Evolutionary conservation across 164 flowering plant genomes (phyloP).

Genomic region (Pachysandra terminalis): DNA sequence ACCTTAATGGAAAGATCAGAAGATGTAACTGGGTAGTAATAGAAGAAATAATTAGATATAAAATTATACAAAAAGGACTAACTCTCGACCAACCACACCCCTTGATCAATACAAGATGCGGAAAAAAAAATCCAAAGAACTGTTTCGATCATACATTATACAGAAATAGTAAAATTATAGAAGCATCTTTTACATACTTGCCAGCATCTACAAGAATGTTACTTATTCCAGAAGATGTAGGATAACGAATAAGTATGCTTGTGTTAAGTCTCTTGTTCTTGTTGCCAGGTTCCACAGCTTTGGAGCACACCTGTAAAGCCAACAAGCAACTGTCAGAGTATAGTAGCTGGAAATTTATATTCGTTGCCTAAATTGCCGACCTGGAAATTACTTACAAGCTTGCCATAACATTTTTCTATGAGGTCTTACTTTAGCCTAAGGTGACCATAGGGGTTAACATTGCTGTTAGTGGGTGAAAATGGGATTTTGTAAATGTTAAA

Average conservation of each 20-base stretch:
- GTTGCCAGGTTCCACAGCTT: constrained; percentile 73
- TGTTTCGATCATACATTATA: background rate
- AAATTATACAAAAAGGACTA: background rate
- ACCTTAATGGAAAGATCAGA: too few relatives aligned
- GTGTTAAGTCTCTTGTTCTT: constrained; percentile 90
- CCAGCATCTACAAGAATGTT: constrained; percentile 92
- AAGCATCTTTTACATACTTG: constrained; percentile 61
- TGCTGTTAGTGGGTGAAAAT: too few relatives aligned
- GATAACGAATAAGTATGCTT: constrained; percentile 70
- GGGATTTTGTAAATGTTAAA: too few relatives aligned
- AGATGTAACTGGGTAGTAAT: too few relatives aligned
- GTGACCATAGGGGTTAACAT: too few relatives aligned
- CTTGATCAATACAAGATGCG: background rate
- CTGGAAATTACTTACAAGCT: background rate
- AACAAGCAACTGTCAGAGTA: constrained; percentile 1
- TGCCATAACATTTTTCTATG: background rate
- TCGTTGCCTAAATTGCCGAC: background rate
- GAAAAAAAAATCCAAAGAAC: background rate
- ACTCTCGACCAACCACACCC: background rate
- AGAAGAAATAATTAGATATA: background rate
- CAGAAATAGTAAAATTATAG: background rate
- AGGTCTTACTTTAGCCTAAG: too few relatives aligned
- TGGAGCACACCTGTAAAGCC: constrained; percentile 65
- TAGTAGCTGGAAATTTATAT: background rate
- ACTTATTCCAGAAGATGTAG: constrained; percentile 38